These are phyloP conservation scores for Castanea sativa DNA, from an alignment of 306 rosid genomes.

Conservation along the genomic window DNA sequence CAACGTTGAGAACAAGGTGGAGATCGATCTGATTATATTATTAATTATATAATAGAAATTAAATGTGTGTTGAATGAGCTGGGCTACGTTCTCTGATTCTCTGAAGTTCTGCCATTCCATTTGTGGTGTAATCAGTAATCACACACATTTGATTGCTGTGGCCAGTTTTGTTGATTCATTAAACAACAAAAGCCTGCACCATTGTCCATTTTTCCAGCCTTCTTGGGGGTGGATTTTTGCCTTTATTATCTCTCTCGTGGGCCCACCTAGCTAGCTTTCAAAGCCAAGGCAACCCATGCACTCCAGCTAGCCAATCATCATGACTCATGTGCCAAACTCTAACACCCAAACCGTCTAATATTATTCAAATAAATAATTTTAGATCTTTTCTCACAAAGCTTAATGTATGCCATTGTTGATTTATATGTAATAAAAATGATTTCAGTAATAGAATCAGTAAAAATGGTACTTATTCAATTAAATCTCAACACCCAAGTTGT, in stretches of 20 bases:
- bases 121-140: not conserved
- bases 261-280: conserved; percentile 25
- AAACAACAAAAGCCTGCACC: not conserved
- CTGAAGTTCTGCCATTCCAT: not conserved
- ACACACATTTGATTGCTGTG: not conserved
- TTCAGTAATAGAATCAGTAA: too few species aligned
- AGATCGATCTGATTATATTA: not conserved
- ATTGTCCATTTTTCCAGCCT: conserved; percentile 39
- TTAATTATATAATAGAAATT: too few species aligned
- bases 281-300: not conserved
- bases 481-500: too few species aligned
- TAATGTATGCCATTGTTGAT: too few species aligned
- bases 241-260: conserved; percentile 10
- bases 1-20: conserved; percentile 19
- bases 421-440: too few species aligned
- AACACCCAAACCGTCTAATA: too few species aligned
- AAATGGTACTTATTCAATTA: too few species aligned
- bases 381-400: too few species aligned
- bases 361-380: too few species aligned
- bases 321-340: conserved; percentile 16
- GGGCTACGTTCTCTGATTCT: too few species aligned
- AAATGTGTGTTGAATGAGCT: too few species aligned
- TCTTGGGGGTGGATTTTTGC: conserved; percentile 35
- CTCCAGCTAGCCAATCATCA: not conserved
- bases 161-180: not conserved